Conservation (phyloP, 768 basidiomycete genomes). For the Pleurotus giganteus region DNA sequence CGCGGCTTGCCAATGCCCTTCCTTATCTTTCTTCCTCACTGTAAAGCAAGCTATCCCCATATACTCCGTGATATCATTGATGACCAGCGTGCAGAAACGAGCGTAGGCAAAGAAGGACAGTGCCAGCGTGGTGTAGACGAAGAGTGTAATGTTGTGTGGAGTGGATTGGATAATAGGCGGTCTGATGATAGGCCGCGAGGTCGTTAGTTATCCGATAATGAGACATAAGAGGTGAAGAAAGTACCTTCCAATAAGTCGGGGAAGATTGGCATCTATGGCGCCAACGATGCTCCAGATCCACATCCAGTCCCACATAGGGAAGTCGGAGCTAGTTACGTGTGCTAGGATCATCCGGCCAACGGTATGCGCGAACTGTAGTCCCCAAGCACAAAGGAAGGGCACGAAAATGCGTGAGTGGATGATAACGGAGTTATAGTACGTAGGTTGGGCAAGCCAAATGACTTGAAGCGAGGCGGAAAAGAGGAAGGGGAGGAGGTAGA, state of each 20-base stretch:
- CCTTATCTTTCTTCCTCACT: slow-evolving; percentile 77
- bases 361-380: slow-evolving; percentile 85
- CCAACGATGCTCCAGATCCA: slow-evolving; percentile 81
- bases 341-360: slow-evolving; percentile 92
- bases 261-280: slow-evolving; percentile 81
- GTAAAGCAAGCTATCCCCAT: slow-evolving; percentile 95
- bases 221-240: slow-evolving; percentile 22
- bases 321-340: slow-evolving; percentile 80
- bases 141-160: slow-evolving; percentile 56
- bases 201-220: background rate
- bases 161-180: slow-evolving; percentile 75
- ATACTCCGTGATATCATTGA: slow-evolving; percentile 84
- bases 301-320: slow-evolving; percentile 86
- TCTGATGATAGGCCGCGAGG: slow-evolving; percentile 26
- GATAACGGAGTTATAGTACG: slow-evolving; percentile 59
- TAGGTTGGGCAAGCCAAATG: slow-evolving; percentile 76
- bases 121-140: slow-evolving; percentile 69
- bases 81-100: slow-evolving; percentile 80
- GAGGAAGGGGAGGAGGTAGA: slow-evolving; percentile 79
- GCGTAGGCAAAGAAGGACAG: slow-evolving; percentile 71
- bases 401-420: slow-evolving; percentile 76
- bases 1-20: slow-evolving; percentile 52
- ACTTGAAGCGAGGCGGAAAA: slow-evolving; percentile 69
- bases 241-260: slow-evolving; percentile 63
- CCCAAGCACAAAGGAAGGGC: slow-evolving; percentile 91